Base-by-base conservation (phyloP, 2,329 filamentous ascomycete genomes). In the Fusarium compactum region DNA sequence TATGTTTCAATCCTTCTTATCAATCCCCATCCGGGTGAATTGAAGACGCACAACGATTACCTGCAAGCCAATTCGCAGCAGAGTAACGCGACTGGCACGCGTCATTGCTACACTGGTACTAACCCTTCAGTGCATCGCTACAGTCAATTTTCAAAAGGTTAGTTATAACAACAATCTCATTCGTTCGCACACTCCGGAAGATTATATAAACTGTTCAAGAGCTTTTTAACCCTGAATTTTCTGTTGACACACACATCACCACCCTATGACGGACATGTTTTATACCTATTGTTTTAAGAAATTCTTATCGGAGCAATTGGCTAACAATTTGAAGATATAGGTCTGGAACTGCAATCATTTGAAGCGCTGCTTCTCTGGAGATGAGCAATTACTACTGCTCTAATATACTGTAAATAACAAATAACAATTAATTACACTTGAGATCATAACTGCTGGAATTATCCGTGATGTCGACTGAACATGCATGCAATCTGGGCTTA, bases 151-250 rank as follows among this genome's bases (percentile, higher is more conserved):
- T 24, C 67, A 76, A 63, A 82, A 82, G 83, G 86, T 88, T 82
- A 82, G 86, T 85, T 38, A 45, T n/a, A n/a, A n/a, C n/a, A 27
- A 57, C 44, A 44, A 44, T 34, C 20, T 24, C 50, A 9, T 22
- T 22, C 3, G 11, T 27, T 55, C 8, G 18, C 9, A 0, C 58
- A 56, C 30, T 70, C 62, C 67, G 85, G 69, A 89, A 85, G 87
- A 88, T 89, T 87, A 85, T 81, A 84, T 78, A 83, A 81, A 61
- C 22, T 69, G 61, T 79, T 83, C 85, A 87, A 85, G 87, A 89
- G 87, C 87, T 90, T 90, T 90, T 90, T 89, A 89, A 90, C 86
- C 86, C 87, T 89, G 87, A 87, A 73, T 81, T 78, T 82, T 77
- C 84, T 88, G 85, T 89, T 87, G 86, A 88, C 81, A 79, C 77